phyloP scores from a whole-genome alignment of 805 yeast species.

The Candida hispaniensis region DNA sequence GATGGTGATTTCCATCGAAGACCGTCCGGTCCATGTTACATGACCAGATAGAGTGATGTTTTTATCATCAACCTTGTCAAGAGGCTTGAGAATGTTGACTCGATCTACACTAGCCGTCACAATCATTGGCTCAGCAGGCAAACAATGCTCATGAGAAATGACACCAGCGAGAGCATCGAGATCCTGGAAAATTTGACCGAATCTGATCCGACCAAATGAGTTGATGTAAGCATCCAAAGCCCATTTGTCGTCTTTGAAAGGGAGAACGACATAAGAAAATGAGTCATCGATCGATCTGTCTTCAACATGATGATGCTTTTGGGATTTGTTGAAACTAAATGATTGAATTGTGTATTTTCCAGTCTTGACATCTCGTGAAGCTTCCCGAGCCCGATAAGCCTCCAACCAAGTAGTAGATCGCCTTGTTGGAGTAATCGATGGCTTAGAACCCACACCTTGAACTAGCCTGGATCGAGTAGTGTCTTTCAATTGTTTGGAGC shows the following conservation, averaged over 20 bases:
- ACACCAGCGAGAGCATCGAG: conserved; percentile 89
- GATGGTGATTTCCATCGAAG: conserved; percentile 91
- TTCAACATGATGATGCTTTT: conserved; percentile 55
- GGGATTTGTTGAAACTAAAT: conserved; percentile 35
- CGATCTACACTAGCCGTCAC: conserved; percentile 94
- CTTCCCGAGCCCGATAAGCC: conserved; percentile 66
- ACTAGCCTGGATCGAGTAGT: conserved; percentile 24
- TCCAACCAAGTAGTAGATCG: conserved; percentile 71
- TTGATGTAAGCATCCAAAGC: conserved; percentile 79
- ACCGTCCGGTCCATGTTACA: conserved; percentile 89
- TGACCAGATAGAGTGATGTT: conserved; percentile 81
- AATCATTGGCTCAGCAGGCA: conserved; percentile 89
- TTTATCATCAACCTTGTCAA: conserved; percentile 63
- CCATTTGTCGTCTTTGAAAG: conserved; percentile 75
- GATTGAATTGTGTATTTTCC: conserved; percentile 42
- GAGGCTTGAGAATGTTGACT: conserved; percentile 72
- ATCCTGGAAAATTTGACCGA: conserved; percentile 91
- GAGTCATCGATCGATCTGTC: conserved; percentile 74
- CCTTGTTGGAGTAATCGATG: conserved; percentile 31
- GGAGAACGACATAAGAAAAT: conserved; percentile 39
- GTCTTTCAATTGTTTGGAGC: too few species aligned
- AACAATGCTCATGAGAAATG: conserved; percentile 82
- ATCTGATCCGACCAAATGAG: conserved; percentile 82
- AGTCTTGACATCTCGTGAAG: conserved; percentile 45
- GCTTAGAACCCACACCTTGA: conserved; percentile 28